Percentiles rank a stretch among this genome's conserved stretches.
Conservation (phyloP, 139 green algal species). For the Astrephomene gubernaculifera region DNA sequence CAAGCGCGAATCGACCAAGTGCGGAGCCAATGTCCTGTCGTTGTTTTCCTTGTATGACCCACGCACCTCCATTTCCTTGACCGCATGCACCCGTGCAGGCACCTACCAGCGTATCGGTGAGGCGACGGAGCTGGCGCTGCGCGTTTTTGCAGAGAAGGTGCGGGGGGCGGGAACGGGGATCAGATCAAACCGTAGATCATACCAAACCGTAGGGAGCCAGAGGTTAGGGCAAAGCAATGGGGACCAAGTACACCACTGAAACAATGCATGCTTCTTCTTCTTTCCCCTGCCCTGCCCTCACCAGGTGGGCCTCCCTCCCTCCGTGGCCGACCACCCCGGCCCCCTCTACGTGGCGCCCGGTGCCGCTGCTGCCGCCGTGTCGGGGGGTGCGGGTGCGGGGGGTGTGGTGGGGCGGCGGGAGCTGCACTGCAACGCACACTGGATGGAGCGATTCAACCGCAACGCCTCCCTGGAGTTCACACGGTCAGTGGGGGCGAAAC, state of each 20-base stretch:
- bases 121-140: conserved; percentile 90
- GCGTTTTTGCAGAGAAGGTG: conserved; percentile 91
- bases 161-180: too few species aligned
- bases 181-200: too few species aligned
- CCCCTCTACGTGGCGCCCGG: neutral
- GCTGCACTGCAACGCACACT: conserved; percentile 74
- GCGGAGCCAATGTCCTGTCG: too few species aligned
- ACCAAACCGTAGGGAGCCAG: too few species aligned
- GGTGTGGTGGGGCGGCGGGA: neutral
- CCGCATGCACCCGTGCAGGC: conserved; percentile 7
- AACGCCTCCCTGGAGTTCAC: conserved; percentile 87
- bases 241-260: too few species aligned
- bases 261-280: too few species aligned
- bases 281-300: neutral
- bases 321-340: conserved; percentile 63
- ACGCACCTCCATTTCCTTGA: too few species aligned
- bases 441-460: conserved; percentile 61
- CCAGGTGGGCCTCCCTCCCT: conserved; percentile 79
- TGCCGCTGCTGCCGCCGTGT: neutral
- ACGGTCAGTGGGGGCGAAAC: conserved; percentile 26
- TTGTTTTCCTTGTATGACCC: too few species aligned
- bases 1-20: too few species aligned
- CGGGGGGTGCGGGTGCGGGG: neutral
- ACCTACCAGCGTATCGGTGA: conserved; percentile 82
- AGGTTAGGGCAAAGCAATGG: too few species aligned